phyloP scores from a whole-genome alignment of 2,329 filamentous ascomycete species.

The Epichloe scottii region DNA sequence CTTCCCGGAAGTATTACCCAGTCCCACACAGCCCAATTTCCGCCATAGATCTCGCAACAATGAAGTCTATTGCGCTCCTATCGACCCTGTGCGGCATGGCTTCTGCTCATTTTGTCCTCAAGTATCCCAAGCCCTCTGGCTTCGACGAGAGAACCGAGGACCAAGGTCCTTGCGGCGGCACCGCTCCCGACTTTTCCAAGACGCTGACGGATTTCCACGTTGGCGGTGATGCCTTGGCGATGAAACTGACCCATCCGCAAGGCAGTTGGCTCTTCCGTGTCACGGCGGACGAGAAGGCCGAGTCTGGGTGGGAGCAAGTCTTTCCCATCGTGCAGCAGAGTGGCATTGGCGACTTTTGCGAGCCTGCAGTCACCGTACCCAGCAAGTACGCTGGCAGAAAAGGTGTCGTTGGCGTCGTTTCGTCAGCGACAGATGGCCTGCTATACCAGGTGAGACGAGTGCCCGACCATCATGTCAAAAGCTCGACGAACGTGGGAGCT shows the following conservation, averaged over 20 bases:
- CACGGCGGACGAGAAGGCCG: constrained; percentile 35
- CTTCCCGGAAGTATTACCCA: neutral
- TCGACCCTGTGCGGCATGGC: constrained; percentile 27
- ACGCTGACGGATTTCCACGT: constrained; percentile 44
- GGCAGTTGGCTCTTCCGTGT: constrained; percentile 45
- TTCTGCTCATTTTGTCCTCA: constrained; percentile 42
- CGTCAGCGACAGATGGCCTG: constrained; percentile 40
- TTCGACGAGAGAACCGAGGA: constrained; percentile 32
- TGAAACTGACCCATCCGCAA: constrained; percentile 37
- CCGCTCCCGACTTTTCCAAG: constrained; percentile 31
- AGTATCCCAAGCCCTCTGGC: constrained; percentile 34
- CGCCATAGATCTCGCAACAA: constrained; percentile 1
- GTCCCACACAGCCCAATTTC: no score
- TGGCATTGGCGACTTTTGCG: constrained; percentile 42
- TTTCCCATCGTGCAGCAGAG: constrained; percentile 41
- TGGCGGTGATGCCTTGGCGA: constrained; percentile 38
- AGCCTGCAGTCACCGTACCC: constrained; percentile 35
- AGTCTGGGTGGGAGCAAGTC: constrained; percentile 40
- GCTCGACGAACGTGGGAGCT: neutral
- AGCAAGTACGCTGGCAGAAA: constrained; percentile 39
- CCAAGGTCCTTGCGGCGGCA: constrained; percentile 42
- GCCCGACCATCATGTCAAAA: neutral
- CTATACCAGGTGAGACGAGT: constrained; percentile 36
- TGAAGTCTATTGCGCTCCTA: constrained; percentile 20
- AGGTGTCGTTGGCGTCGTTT: constrained; percentile 41